phyloP scores from a whole-genome alignment of 164 flowering plant genomes.

The Macadamia integrifolia region DNA sequence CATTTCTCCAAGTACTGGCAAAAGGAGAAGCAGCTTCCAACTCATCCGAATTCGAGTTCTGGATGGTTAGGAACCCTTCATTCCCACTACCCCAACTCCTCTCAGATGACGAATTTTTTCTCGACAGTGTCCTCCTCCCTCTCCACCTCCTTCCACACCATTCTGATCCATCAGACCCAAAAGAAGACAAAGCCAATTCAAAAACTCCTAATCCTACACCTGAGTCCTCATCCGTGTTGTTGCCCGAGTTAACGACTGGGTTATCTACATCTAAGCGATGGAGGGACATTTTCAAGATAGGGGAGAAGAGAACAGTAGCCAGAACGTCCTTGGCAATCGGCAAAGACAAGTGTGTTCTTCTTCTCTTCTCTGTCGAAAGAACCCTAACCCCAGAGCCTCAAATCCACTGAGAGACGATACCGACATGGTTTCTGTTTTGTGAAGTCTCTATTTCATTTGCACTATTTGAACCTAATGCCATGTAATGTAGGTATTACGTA shows the following conservation, averaged over 20 bases:
- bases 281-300: constrained; percentile 57
- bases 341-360: constrained; percentile 19
- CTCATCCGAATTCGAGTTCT: not conserved
- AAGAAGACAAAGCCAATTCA: constrained; percentile 6
- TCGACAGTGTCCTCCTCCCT: constrained; percentile 76
- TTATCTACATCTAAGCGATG: constrained; percentile 58
- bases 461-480: too few species aligned
- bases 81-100: constrained; percentile 43
- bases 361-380: too few species aligned
- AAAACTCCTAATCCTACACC: constrained; percentile 1
- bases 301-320: constrained; percentile 17
- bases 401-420: too few species aligned
- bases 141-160: constrained; percentile 37
- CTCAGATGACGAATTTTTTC: constrained; percentile 79
- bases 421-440: too few species aligned
- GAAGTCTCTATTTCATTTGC: too few species aligned
- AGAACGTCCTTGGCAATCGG: constrained; percentile 5
- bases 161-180: constrained; percentile 5
- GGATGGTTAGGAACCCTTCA: constrained; percentile 9
- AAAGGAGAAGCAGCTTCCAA: not conserved
- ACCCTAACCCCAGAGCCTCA: too few species aligned
- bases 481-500: too few species aligned
- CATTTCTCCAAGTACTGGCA: not conserved
- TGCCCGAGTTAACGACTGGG: constrained; percentile 19
- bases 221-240: constrained; percentile 5